A percentile compares a stretch with the other conserved stretches of the same genome.
Evolutionary conservation across 2,329 filamentous ascomycete species (phyloP).

Genomic region (Neurospora sp.): DNA sequence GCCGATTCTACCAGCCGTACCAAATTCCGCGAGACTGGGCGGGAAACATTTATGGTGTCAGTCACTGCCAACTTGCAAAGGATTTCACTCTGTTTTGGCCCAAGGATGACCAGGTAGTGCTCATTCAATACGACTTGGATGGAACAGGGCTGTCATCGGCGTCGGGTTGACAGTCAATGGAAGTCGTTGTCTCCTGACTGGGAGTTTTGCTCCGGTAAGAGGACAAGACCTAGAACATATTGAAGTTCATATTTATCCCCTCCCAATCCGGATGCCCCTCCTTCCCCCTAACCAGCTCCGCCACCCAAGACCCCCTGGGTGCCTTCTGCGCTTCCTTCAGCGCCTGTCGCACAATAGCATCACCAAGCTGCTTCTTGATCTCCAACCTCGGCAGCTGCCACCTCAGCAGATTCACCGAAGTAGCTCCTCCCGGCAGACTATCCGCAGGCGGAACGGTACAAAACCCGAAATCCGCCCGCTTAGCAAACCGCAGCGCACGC

Average conservation of each 20-base stretch:
- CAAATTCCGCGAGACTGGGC: too few species aligned
- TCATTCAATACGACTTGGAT: too few species aligned
- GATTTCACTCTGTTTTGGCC: too few species aligned
- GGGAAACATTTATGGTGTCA: too few species aligned
- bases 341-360: conserved; percentile 15
- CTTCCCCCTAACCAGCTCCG: conserved; percentile 14
- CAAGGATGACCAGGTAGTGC: too few species aligned
- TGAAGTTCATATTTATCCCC: conserved; percentile 16
- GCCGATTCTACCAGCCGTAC: too few species aligned
- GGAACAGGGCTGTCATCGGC: too few species aligned
- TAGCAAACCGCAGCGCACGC: conserved; percentile 22
- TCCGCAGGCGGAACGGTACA: conserved; percentile 7
- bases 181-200: too few species aligned
- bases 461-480: conserved; percentile 23
- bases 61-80: too few species aligned
- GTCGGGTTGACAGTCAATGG: too few species aligned
- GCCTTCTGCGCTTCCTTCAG: conserved; percentile 12
- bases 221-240: background rate
- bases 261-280: conserved; percentile 16
- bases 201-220: too few species aligned
- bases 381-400: conserved; percentile 15
- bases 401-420: conserved; percentile 4
- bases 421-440: background rate
- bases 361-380: conserved; percentile 19
- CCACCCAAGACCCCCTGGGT: conserved; percentile 15